Conservation (phyloP, 2,329 filamentous ascomycete species). For the Colletotrichum scovillei region DNA sequence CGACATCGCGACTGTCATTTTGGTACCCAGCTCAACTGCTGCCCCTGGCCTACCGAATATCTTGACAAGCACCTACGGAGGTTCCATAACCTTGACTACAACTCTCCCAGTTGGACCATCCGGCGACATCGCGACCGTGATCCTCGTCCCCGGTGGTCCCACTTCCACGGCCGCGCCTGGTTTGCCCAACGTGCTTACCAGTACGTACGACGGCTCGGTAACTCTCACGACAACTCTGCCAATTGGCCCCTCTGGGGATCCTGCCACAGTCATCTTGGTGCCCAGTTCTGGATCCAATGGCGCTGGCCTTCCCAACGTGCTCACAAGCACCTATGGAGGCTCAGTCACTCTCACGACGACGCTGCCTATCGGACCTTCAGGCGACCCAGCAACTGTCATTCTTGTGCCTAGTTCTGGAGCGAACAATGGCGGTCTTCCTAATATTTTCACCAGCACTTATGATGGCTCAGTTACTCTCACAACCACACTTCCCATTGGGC, state of each 20-base stretch:
- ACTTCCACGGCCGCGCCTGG: background rate
- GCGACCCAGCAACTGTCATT: background rate
- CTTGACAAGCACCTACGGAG: slow-evolving; percentile 4
- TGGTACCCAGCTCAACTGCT: background rate
- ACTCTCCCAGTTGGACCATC: background rate
- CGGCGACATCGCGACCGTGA: background rate
- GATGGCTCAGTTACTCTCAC: too few relatives aligned
- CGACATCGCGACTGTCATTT: background rate
- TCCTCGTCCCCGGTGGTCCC: background rate
- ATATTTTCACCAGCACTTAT: background rate
- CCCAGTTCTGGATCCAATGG: background rate
- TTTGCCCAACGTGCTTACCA: background rate
- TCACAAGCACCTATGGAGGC: background rate
- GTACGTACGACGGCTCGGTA: background rate
- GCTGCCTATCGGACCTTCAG: background rate
- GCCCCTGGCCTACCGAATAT: background rate
- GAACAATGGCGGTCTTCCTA: background rate
- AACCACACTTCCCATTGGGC: background rate
- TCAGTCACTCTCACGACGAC: background rate
- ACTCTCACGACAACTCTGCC: background rate
- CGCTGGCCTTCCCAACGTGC: background rate
- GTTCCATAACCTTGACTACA: slow-evolving; percentile 5
- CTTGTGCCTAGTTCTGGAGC: background rate
- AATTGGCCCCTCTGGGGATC: background rate
- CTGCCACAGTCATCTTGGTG: background rate